Evolutionary conservation across 768 basidiomycete genomes (phyloP), one percentile per base, ranked within the genome.

Genomic region (Obba rivulosa): DNA sequence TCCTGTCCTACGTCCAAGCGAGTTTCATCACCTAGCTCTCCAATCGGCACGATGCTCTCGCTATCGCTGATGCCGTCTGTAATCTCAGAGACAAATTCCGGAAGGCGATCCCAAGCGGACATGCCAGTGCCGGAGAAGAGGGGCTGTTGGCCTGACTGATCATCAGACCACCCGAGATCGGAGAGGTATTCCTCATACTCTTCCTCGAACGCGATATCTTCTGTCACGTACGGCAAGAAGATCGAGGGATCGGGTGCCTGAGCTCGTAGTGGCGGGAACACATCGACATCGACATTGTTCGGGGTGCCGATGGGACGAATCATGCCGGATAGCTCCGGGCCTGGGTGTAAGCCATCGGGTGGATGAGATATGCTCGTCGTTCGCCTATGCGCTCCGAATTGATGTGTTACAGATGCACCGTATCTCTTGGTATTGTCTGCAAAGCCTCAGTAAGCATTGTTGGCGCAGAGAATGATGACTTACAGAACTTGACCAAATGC

Each of bases 161-260:
- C 78, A 46, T 85, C 83, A 3, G 82, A 78, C 74, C 78, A 86
- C 16, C 86, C 87, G 20, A 93, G 70, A 60, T 91, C 91, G n/a
- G 85, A 89, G 22, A 98, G 71, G 57, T 95, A 92, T 60, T 95
- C 93, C 64, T 97, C 94, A 60, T 96, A 98, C 60, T 96, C 94
- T 61, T 92, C 91, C 60, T 97, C 94, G 56, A 93, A 94, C 1
- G 92, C 92, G 50, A 91, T 87, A 57, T 92, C 89, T 63, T 98
- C 95, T 1, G 90, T 85, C 35, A 89, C 92, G 62, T 92, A 96
- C 14, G 92, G 91, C 18, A 92, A 73, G 70, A 92, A 91, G 39
- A 87, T 84, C 13, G 81, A 83, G 10, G 87, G 81, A 62, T 91
- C 87, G 0, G 87, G 84, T 1, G 87, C 86, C 58, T 88, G 87